These are phyloP conservation scores for Globisporangium echinulatum DNA, from an alignment of 352 stramenopile genomes.

Conservation along the genomic window DNA sequence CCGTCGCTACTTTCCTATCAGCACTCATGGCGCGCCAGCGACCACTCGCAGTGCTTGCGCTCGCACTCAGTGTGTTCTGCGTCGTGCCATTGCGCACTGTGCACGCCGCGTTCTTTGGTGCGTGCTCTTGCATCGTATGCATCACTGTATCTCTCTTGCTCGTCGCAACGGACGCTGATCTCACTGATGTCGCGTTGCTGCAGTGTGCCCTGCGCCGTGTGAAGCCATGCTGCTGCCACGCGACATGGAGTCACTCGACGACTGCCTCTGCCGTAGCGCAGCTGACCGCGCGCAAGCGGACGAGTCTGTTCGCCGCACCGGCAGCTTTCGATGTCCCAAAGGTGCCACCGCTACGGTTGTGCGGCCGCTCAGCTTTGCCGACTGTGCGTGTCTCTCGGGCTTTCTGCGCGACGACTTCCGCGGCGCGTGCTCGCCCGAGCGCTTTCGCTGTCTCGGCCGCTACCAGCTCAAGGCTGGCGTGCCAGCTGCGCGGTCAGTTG, in stretches of 20 bases:
- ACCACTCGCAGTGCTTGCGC: slow-evolving; percentile 10
- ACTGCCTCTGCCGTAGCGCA: slow-evolving; percentile 46
- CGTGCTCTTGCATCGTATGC: background rate
- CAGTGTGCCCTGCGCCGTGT: slow-evolving; percentile 58
- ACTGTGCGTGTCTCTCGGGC: slow-evolving; percentile 28
- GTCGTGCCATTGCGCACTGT: slow-evolving; percentile 5
- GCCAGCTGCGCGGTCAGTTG: slow-evolving; percentile 29
- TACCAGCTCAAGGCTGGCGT: slow-evolving; percentile 43
- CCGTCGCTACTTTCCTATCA: background rate
- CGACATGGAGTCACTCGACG: slow-evolving; percentile 74
- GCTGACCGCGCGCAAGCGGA: slow-evolving; percentile 7
- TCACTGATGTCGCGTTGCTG: background rate
- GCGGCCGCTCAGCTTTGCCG: slow-evolving; percentile 31
- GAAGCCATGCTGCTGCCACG: slow-evolving; percentile 71
- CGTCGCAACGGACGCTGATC: too few relatives aligned
- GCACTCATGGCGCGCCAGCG: slow-evolving; percentile 16
- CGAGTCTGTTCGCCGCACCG: background rate
- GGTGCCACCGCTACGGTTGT: slow-evolving; percentile 23
- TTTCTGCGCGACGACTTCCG: slow-evolving; percentile 32
- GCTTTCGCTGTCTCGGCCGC: slow-evolving; percentile 50
- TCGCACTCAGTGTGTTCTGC: slow-evolving; percentile 6
- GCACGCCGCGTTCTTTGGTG: slow-evolving; percentile 36
- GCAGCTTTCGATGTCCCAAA: slow-evolving; percentile 26
- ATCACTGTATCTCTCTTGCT: too few relatives aligned
- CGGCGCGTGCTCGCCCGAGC: slow-evolving; percentile 20